Evolutionary conservation across 1,284 basidiomycete genomes (phyloP).

Genomic region (Microbotryum lychnidis-dioicae): DNA sequence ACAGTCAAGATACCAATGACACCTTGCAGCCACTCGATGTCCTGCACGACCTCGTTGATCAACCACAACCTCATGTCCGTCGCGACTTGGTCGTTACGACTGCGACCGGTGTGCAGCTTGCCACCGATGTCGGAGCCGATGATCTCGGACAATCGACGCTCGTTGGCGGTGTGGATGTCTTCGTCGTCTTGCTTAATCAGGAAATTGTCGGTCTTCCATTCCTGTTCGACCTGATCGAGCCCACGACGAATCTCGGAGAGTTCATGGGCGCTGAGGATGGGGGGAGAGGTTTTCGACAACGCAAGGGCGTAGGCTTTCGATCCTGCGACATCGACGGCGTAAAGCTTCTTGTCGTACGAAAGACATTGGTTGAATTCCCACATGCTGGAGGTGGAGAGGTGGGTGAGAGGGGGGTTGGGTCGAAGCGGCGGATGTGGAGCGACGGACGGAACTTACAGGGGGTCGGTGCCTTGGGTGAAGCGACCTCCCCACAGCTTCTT

Average conservation of each 20-base stretch:
- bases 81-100: constrained; percentile 94
- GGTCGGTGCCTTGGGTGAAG: constrained; percentile 25
- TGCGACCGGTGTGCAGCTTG: constrained; percentile 91
- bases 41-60: constrained; percentile 63
- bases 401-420: background rate
- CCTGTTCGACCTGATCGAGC: constrained; percentile 65
- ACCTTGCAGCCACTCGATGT: constrained; percentile 65
- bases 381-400: constrained; percentile 54
- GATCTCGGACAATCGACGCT: constrained; percentile 84
- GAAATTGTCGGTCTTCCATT: constrained; percentile 80
- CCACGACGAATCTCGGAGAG: constrained; percentile 57
- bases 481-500: constrained; percentile 30
- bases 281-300: constrained; percentile 42
- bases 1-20: constrained; percentile 81
- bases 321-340: constrained; percentile 80
- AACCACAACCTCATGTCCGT: constrained; percentile 98
- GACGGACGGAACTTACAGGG: constrained; percentile 14
- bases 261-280: constrained; percentile 31
- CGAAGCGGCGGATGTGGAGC: background rate
- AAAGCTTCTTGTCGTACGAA: constrained; percentile 89
- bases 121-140: constrained; percentile 78
- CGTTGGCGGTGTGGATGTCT: constrained; percentile 99
- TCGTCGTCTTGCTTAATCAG: constrained; percentile 72
- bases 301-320: constrained; percentile 94
- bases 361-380: constrained; percentile 92